Base-by-base conservation (phyloP, 2,329 filamentous ascomycete species). In the Fusarium redolens region DNA sequence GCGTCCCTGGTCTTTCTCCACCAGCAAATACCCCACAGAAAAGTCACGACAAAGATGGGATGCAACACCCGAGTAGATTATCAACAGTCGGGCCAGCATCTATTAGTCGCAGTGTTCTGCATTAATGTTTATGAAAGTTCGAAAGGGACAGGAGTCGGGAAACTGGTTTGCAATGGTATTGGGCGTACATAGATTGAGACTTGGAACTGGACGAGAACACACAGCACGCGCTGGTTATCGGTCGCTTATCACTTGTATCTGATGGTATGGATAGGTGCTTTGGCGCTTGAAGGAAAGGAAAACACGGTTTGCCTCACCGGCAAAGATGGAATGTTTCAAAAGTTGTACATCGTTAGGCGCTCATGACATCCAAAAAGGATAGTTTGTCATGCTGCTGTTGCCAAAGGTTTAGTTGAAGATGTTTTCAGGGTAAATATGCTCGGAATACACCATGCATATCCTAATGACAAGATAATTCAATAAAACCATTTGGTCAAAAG, bases 1-100 rank as follows among this genome's bases (percentile, higher is more conserved):
- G 68, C 28, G 65, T 68, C 30, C 76, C 74, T 18, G 68, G 68
- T 17, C 62, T 79, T 14, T 75, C 77, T 15, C 77, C 79, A 13
- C 72, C 78, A 7, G 52, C 70, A 14, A 68, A 43, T 20, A 52
- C 56, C 40, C 51, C 57, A 12, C 50, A 71, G 30, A 78, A 75
- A 61, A 54, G 50, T 25, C 68, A 66, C 20, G 47, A 43, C 14
- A 55, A 61, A n/a, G 65, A 76, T 41, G 75, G 72, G 44, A 70
- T 54, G 44, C 65, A 70, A 37, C 68, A 63, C 33, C 41, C 50
- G 30, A 65, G 51, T 52, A 74, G 68, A 56, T 68, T 60, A 54
- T 35, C 37, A 60, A 8, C 30, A 47, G 25, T 38, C 48, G 20
- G 37, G 20, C 38, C 55, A 35, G 38, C 43, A 50, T n/a, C 47